Evolutionary conservation across 306 rosid genomes (phyloP), one percentile per base, ranked within the genome.

Genomic region (Dryas octopetala): DNA sequence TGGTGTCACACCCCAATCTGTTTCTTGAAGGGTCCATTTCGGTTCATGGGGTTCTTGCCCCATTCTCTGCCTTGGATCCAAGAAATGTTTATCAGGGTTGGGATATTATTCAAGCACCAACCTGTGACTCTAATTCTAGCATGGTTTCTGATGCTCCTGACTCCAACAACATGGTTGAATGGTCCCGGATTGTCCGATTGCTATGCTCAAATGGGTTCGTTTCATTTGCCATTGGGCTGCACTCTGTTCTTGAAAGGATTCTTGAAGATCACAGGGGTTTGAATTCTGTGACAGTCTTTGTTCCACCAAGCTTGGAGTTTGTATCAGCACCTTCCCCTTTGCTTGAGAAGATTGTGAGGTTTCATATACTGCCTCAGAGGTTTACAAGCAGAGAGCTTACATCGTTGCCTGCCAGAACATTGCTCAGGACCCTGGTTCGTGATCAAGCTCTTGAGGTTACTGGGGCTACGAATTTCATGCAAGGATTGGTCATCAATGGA

Each of bases 331-430:
- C 91, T 67, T 73, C 80, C 0, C 49, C 68, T 9, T 55, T 84
- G 67, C 88, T 91, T 71, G 76, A 83, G 58, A 85, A 81, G 71
- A 74, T 83, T 4, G 93, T 93, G 84, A 85, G 90, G 82, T 52
- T 91, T 61, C 98, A 93, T 43, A 80, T 93, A 3, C 80, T 93
- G 53, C 91, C 97, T n/a, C 85, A 76, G 75, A 89, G 82, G 83
- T 60, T 83, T 3, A 77, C 83, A 0, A 80, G 80, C 69, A 26
- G 15, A 52, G 88, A 86, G 41, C 88, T 93, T 7, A n/a, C 72
- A 59, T 69, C 82, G 8, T 23, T 84, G 55, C 90, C 96, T 4
- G 70, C 76, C 0, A 76, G 81, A 55, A 84, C 80, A 23, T 44
- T 59, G 75, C 77, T 93, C 73, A 81, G 51, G 84, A 88, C 98